phyloP scores from a whole-genome alignment of 2,329 filamentous ascomycete genomes.

The Cladophialophora yegresii region DNA sequence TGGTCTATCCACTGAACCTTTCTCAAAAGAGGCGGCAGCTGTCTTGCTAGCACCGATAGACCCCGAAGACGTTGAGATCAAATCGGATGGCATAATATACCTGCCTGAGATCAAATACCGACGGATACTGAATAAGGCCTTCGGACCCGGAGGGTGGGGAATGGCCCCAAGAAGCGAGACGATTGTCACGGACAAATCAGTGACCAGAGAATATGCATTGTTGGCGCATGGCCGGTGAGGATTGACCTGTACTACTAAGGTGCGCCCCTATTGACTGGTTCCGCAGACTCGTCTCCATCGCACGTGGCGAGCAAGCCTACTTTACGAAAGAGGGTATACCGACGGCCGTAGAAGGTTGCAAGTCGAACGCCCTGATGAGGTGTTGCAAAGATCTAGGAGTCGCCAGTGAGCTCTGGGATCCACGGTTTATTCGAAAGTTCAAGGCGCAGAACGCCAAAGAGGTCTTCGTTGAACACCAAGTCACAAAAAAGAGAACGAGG shows the following conservation, averaged over 20 bases:
- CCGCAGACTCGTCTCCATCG: conserved; percentile 80
- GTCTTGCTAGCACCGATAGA: conserved; percentile 69
- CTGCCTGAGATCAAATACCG: conserved; percentile 98
- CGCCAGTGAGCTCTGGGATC: conserved; percentile 95
- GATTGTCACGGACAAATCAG: conserved; percentile 75
- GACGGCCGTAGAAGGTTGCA: conserved; percentile 93
- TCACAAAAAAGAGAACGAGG: conserved; percentile 85
- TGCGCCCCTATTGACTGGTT: background rate
- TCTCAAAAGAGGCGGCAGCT: conserved; percentile 67
- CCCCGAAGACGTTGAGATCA: conserved; percentile 84
- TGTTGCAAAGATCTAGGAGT: conserved; percentile 98
- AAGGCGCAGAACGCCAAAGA: conserved; percentile 73
- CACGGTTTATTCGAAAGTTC: conserved; percentile 81
- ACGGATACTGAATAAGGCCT: conserved; percentile 82
- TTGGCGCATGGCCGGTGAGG: conserved; percentile 79
- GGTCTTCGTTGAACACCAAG: conserved; percentile 83
- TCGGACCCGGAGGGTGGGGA: conserved; percentile 95
- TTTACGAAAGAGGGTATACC: conserved; percentile 88
- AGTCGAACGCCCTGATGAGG: conserved; percentile 95
- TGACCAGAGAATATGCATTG: conserved; percentile 90
- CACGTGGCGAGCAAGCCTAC: conserved; percentile 91
- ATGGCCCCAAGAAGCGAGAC: conserved; percentile 84
- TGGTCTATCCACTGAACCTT: conserved; percentile 70
- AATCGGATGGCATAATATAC: conserved; percentile 95
- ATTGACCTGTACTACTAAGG: background rate